Base-by-base conservation (phyloP, 768 basidiomycete genomes). In the Mycena sanguinolenta region DNA sequence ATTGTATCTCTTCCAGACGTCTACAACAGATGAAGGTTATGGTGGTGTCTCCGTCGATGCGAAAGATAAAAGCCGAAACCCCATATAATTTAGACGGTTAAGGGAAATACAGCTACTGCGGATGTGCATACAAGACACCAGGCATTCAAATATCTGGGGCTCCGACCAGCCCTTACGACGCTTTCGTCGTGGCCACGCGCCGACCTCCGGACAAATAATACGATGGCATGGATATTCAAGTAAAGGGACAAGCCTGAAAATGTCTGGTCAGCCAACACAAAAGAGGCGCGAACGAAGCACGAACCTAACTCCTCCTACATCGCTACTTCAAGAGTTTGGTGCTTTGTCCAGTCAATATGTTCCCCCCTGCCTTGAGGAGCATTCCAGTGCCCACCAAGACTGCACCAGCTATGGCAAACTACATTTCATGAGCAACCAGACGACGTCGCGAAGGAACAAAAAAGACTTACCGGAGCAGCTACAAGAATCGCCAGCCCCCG, bases 401-500 rank as follows among this genome's bases (percentile, higher is more conserved):
- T 1, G 44, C 49, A 16, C 65, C 73, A 3, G 27, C 25, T 13
- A 70, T 67, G 6, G 69, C 62, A 17, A 73, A 64, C 44, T 46
- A n/a, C 12, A n/a, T n/a, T 8, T 10, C 10, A 5, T n/a, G 8
- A n/a, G n/a, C n/a, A 7, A 46, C 21, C n/a, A n/a, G 3, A 46
- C 16, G 44, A 17, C 6, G 19, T n/a, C 19, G 19, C 44, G n/a
- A 21, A n/a, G 8, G 8, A 46, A n/a, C n/a, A 21, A n/a, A 9
- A 9, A 46, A 46, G 44, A 46, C 44, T n/a, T 46, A n/a, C 44
- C 7, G 69, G 69, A 1, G 69, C 61, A n/a, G 66, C 69, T 23
- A 71, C 38, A n/a, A 73, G 42, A 28, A 68, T 55, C 17, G 38
- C 67, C 10, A 73, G 34, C n/a, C 63, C 67, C 14, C 55, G 21